Evolutionary conservation across 148 eudicot species (phyloP).

Genomic region (Euryodendron excelsum): DNA sequence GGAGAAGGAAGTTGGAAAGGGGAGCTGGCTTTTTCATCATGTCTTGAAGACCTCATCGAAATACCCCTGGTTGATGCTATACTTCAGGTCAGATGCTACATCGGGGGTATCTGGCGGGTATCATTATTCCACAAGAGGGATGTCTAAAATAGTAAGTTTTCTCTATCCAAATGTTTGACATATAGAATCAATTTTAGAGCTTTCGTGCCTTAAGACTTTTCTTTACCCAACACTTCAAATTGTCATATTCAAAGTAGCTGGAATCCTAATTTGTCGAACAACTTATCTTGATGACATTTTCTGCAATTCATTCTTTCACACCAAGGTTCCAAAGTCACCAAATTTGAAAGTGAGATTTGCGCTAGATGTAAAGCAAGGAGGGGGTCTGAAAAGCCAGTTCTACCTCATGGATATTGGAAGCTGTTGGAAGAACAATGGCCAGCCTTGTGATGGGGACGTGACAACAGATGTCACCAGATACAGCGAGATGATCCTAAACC

Average conservation of each 20-base stretch:
- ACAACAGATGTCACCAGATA: slow-evolving; percentile 53
- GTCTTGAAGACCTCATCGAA: slow-evolving; percentile 23
- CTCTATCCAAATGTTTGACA: background rate
- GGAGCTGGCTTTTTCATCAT: slow-evolving; percentile 38
- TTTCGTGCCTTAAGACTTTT: background rate
- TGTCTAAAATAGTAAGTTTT: slow-evolving; percentile 32
- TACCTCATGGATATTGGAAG: slow-evolving; percentile 65
- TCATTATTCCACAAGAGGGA: slow-evolving; percentile 34
- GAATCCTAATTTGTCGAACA: background rate
- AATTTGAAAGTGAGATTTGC: slow-evolving; percentile 49
- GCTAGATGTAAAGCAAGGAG: slow-evolving; percentile 41
- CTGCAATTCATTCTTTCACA: background rate
- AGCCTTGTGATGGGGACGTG: slow-evolving; percentile 48
- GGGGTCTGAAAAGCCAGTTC: slow-evolving; percentile 48
- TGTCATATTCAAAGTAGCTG: background rate
- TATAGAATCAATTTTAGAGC: background rate
- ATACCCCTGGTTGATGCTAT: slow-evolving; percentile 43
- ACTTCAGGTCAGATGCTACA: slow-evolving; percentile 35
- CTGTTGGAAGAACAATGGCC: slow-evolving; percentile 66
- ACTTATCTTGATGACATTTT: background rate
- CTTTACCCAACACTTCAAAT: background rate
- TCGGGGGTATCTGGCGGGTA: slow-evolving; percentile 32
- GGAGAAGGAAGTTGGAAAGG: slow-evolving; percentile 34
- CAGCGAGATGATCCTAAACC: slow-evolving; percentile 66
- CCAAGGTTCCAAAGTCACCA: slow-evolving; percentile 51